Conservation (phyloP, 2,329 filamentous ascomycete species). For the Aspergillus unguis region DNA sequence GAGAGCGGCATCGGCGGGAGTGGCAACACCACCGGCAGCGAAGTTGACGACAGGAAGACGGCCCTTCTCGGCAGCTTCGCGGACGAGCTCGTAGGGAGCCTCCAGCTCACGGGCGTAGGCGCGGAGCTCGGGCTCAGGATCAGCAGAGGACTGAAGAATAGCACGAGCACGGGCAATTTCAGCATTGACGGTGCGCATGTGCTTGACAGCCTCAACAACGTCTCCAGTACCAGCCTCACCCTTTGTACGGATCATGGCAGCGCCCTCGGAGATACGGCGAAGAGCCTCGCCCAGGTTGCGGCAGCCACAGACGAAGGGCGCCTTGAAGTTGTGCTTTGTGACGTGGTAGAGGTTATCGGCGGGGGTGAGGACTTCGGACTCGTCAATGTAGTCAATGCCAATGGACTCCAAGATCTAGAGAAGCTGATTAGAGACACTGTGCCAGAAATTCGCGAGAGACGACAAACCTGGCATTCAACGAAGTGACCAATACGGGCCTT, state of each 20-base stretch:
- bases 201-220: constrained; percentile 91
- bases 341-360: constrained; percentile 90
- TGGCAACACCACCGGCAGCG: constrained; percentile 98
- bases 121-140: constrained; percentile 68
- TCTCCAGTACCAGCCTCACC: constrained; percentile 97
- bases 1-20: constrained; percentile 90
- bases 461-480: constrained; percentile 79
- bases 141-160: constrained; percentile 45
- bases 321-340: constrained; percentile 76
- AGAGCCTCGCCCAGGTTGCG: constrained; percentile 91
- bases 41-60: constrained; percentile 96
- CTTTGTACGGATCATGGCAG: constrained; percentile 98
- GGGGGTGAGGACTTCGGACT: constrained; percentile 94
- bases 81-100: constrained; percentile 72
- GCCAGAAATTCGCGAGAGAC: background rate
- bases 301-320: constrained; percentile 95
- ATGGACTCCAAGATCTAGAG: constrained; percentile 84
- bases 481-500: constrained; percentile 98
- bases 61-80: constrained; percentile 81
- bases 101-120: constrained; percentile 78
- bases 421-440: background rate
- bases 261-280: constrained; percentile 84
- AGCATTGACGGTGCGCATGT: constrained; percentile 85
- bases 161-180: constrained; percentile 71
- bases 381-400: constrained; percentile 96